These are phyloP conservation scores for Piedraia hortae DNA, from an alignment of 2,329 filamentous ascomycete genomes.

Conservation along the genomic window DNA sequence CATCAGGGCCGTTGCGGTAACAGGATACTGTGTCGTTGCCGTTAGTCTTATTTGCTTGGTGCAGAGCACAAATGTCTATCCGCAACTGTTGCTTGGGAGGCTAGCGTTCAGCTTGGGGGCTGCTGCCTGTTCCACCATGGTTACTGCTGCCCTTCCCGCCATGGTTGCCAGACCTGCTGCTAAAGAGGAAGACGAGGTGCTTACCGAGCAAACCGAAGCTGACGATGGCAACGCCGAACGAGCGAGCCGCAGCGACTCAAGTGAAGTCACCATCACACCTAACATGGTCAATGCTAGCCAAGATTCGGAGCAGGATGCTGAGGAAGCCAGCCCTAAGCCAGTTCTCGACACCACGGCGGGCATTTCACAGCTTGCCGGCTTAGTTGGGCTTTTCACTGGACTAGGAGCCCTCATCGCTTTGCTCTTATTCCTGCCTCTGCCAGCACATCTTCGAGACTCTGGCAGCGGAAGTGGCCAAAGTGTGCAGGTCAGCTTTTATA, in stretches of 20 bases:
- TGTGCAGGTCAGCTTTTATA: constrained; percentile 63
- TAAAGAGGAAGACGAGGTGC: constrained; percentile 2
- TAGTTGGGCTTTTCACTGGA: constrained; percentile 79
- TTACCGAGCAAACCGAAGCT: constrained; percentile 3
- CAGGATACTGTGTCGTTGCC: constrained; percentile 62
- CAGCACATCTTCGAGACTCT: constrained; percentile 45
- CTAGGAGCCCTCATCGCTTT: constrained; percentile 73
- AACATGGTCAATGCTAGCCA: constrained; percentile 17
- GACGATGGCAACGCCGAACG: constrained; percentile 5
- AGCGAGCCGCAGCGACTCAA: constrained; percentile 39
- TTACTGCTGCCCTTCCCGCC: constrained; percentile 70
- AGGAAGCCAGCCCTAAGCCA: constrained; percentile 1
- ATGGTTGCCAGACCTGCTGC: constrained; percentile 19
- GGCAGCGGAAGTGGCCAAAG: constrained; percentile 48
- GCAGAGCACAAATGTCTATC: constrained; percentile 66
- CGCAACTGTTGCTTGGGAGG: constrained; percentile 58
- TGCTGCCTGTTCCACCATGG: constrained; percentile 77
- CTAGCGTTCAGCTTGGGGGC: constrained; percentile 75
- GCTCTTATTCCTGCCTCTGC: constrained; percentile 58
- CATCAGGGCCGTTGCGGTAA: constrained; percentile 33
- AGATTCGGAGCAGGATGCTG: constrained; percentile 1
- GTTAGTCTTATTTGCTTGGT: constrained; percentile 54
- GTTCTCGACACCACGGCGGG: constrained; percentile 3
- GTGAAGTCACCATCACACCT: constrained; percentile 49
- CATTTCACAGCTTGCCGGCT: constrained; percentile 40